Conservation (phyloP, 495 filamentous ascomycete species). For the Penicillium parvum region DNA sequence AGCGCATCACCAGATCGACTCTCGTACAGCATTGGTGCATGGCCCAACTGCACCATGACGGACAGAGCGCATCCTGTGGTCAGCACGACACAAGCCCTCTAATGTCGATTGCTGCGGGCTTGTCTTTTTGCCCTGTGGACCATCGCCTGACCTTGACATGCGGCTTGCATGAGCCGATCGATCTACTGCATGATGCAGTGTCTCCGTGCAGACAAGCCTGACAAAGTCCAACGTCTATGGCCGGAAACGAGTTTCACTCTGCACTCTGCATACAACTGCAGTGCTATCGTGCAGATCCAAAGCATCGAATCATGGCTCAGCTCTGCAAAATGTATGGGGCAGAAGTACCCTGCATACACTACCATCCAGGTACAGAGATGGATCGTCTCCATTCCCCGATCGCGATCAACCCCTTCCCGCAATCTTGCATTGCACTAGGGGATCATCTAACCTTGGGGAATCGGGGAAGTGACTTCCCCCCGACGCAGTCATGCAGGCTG, state of each 20-base stretch:
- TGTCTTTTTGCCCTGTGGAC: not conserved
- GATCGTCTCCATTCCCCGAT: slow-evolving; percentile 12
- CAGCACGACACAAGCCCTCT: slow-evolving; percentile 11
- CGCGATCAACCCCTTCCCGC: slow-evolving; percentile 9
- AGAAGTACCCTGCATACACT: slow-evolving; percentile 7
- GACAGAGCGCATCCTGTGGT: not conserved
- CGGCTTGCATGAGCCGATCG: not conserved
- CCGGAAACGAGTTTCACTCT: too few relatives aligned
- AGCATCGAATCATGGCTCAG: too few relatives aligned
- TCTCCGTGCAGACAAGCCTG: not conserved
- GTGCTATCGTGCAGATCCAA: too few relatives aligned
- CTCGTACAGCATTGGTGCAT: not conserved
- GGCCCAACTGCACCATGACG: slow-evolving; percentile 4
- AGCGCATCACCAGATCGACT: not conserved
- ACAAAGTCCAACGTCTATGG: not conserved
- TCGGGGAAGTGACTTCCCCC: slow-evolving; percentile 20
- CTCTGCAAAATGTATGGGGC: too few relatives aligned
- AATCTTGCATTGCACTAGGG: slow-evolving; percentile 19
- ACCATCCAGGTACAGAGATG: not conserved
- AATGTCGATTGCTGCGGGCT: slow-evolving; percentile 1
- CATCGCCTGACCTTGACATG: slow-evolving; percentile 6
- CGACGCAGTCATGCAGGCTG: slow-evolving; percentile 23
- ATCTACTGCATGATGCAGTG: slow-evolving; percentile 1
- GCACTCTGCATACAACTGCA: too few relatives aligned
- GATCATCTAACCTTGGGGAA: slow-evolving; percentile 8